These are phyloP conservation scores for Sugiyamaella neomexicana DNA, from an alignment of 1,139 yeast genomes.

Conservation along the genomic window DNA sequence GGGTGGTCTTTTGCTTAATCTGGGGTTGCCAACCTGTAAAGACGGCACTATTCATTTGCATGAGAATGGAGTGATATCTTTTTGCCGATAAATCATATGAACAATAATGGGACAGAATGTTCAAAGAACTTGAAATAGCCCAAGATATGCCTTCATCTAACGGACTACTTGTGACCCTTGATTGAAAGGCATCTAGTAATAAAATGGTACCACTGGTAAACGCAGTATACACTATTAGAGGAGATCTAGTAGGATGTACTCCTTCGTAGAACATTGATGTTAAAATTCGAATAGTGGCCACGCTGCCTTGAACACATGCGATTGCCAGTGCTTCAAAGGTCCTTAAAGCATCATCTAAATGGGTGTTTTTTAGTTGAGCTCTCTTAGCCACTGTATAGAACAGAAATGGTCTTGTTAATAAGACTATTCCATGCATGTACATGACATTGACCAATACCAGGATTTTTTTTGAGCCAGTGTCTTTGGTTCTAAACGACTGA, in stretches of 20 bases:
- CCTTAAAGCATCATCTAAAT: conserved; percentile 17
- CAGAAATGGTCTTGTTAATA: conserved; percentile 20
- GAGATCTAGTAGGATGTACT: conserved; percentile 12
- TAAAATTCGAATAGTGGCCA: conserved; percentile 8
- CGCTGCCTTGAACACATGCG: conserved; percentile 20
- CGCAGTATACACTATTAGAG: conserved; percentile 11
- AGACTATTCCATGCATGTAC: conserved; percentile 20
- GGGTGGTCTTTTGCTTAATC: background rate
- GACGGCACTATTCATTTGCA: conserved; percentile 14
- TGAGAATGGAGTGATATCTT: conserved; percentile 11
- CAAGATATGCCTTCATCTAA: conserved; percentile 3
- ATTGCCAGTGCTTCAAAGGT: conserved; percentile 17
- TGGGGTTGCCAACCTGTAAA: conserved; percentile 10
- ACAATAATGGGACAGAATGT: conserved; percentile 12
- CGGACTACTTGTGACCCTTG: conserved; percentile 12
- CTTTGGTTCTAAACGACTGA: background rate
- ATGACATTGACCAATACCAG: conserved; percentile 11
- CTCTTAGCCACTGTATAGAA: conserved; percentile 19
- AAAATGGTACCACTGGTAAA: conserved; percentile 18
- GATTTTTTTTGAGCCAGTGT: background rate
- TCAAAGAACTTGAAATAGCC: conserved; percentile 12
- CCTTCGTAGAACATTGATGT: conserved; percentile 8
- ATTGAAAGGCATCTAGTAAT: conserved; percentile 17
- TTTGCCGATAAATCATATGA: conserved; percentile 13
- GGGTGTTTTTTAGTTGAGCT: conserved; percentile 14